Evolutionary conservation across 2,329 filamentous ascomycete species (phyloP).

Genomic region (Mariannaea elegans): DNA sequence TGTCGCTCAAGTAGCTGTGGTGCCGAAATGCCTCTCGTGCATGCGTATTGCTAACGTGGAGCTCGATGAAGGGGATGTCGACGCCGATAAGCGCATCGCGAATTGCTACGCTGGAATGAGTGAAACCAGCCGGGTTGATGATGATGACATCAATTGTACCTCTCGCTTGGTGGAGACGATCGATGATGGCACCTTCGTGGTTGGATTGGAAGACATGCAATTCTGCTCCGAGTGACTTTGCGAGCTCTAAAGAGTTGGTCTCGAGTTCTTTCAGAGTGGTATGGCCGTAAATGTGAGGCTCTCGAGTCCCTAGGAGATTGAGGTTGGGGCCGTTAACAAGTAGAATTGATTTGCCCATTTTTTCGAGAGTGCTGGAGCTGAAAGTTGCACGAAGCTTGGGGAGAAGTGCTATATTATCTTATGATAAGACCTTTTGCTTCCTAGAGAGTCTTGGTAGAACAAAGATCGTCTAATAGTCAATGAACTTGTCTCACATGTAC

Average conservation of each 20-base stretch:
- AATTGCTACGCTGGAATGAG: slow-evolving; percentile 77
- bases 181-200: slow-evolving; percentile 76
- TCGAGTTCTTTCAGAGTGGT: slow-evolving; percentile 72
- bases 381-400: neutral
- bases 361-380: neutral
- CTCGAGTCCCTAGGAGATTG: slow-evolving; percentile 78
- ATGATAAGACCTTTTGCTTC: too few species aligned
- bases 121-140: slow-evolving; percentile 78
- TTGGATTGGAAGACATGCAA: slow-evolving; percentile 76
- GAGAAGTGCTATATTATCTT: too few species aligned
- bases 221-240: slow-evolving; percentile 52
- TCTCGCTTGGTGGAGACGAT: slow-evolving; percentile 74
- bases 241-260: slow-evolving; percentile 57
- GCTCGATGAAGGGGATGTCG: slow-evolving; percentile 75
- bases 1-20: slow-evolving; percentile 77
- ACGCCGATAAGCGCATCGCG: slow-evolving; percentile 75
- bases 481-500: too few species aligned
- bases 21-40: slow-evolving; percentile 72
- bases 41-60: slow-evolving; percentile 78
- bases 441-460: too few species aligned
- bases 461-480: too few species aligned
- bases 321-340: slow-evolving; percentile 82
- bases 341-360: slow-evolving; percentile 57
- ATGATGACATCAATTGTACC: slow-evolving; percentile 63
- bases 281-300: slow-evolving; percentile 76